A percentile compares a stretch with the other conserved stretches of the same genome.
phyloP scores from a whole-genome alignment of 2,329 filamentous ascomycete genomes.

The Aspergillus felis region DNA sequence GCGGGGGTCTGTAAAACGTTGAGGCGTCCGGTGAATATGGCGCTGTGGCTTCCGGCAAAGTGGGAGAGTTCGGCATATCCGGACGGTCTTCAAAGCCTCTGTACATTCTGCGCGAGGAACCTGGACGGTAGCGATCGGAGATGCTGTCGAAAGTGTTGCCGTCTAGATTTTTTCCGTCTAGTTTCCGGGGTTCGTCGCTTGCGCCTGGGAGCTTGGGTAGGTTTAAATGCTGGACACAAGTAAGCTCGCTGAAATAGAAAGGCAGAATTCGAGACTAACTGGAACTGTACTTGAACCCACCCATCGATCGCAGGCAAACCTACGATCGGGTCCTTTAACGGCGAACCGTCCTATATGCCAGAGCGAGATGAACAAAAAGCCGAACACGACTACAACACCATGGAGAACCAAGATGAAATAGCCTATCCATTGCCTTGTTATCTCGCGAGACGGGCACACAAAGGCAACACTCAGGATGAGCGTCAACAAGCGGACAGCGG shows the following conservation, averaged over 20 bases:
- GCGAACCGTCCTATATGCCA: not conserved
- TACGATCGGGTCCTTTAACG: not conserved
- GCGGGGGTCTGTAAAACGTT: slow-evolving; percentile 1
- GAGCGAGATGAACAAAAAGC: not conserved
- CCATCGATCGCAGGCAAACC: not conserved
- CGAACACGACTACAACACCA: slow-evolving; percentile 1
- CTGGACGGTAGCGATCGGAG: not conserved
- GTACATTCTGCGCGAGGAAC: not conserved
- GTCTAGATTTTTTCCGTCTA: not conserved
- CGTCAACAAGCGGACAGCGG: not conserved
- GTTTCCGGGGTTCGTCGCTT: not conserved
- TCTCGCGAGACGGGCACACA: not conserved
- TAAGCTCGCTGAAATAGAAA: not conserved
- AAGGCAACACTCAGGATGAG: not conserved
- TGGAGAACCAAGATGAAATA: slow-evolving; percentile 6
- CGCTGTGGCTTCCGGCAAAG: not conserved
- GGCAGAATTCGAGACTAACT: not conserved
- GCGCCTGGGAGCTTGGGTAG: not conserved
- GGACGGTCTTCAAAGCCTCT: not conserved
- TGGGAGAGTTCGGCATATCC: not conserved
- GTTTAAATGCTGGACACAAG: not conserved
- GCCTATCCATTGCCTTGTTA: slow-evolving; percentile 2
- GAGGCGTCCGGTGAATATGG: not conserved
- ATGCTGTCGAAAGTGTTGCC: not conserved
- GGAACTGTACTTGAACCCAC: not conserved